Percentiles rank a stretch among this genome's conserved stretches.
phyloP scores from a whole-genome alignment of 169 alveolate species.

The Theileria equi region DNA sequence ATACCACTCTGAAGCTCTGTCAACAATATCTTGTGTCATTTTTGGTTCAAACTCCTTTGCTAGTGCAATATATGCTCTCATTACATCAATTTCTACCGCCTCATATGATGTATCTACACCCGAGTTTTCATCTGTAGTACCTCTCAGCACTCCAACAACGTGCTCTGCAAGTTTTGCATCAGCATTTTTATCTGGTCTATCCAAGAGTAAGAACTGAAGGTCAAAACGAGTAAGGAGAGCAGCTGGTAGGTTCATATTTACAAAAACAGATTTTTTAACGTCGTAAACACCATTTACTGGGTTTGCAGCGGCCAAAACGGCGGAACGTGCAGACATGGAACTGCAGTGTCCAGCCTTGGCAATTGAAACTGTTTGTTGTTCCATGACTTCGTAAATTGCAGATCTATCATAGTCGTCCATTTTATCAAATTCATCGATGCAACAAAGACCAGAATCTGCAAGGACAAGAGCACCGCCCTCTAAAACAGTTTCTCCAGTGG shows the following conservation, averaged over 20 bases:
- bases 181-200: constrained; percentile 81
- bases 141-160: constrained; percentile 87
- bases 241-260: constrained; percentile 96
- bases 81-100: constrained; percentile 73
- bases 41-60: constrained; percentile 83
- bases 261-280: constrained; percentile 83
- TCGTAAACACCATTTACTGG: constrained; percentile 96
- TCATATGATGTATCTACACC: constrained; percentile 10
- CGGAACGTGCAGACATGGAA: constrained; percentile 73
- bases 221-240: constrained; percentile 94
- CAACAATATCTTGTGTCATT: constrained; percentile 63
- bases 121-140: no score
- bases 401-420: constrained; percentile 96
- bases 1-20: constrained; percentile 72
- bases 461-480: constrained; percentile 98
- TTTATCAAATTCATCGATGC: constrained; percentile 98
- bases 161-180: constrained; percentile 90
- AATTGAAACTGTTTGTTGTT: constrained; percentile 95
- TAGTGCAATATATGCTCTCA: constrained; percentile 86
- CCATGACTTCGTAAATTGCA: constrained; percentile 98
- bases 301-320: constrained; percentile 97
- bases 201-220: constrained; percentile 84
- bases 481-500: constrained; percentile 86
- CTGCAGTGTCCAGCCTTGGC: constrained; percentile 95
- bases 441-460: constrained; percentile 96